Conservation (phyloP, 176 grass and related monocot genomes). For the Oryza officinalis region DNA sequence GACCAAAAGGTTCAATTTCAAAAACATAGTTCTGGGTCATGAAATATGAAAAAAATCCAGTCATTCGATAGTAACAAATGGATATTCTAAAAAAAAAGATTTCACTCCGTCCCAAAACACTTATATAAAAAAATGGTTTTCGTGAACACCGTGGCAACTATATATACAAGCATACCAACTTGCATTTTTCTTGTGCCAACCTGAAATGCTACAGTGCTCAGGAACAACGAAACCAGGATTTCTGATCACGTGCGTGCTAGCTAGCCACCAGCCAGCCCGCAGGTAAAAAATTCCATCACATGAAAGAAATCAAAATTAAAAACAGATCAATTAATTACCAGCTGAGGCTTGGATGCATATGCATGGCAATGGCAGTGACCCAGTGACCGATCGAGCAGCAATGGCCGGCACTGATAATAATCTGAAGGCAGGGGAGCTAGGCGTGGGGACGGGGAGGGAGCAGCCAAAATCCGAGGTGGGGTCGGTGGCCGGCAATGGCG, state of each 20-base stretch:
- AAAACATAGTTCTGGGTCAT: neutral
- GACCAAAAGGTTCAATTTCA: neutral
- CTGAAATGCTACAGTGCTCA: neutral
- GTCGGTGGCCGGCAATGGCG: neutral
- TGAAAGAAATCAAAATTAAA: neutral
- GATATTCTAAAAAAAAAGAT: neutral
- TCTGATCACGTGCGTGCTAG: neutral
- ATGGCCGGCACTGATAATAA: too few relatives aligned
- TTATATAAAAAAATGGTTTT: neutral
- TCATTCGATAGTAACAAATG: neutral
- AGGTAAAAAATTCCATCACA: too few relatives aligned
- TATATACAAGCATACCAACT: neutral
- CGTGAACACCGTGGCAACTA: neutral
- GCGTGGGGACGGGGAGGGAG: neutral
- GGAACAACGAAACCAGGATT: neutral
- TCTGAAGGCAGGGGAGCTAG: neutral
- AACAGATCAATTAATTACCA: neutral
- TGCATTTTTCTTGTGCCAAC: neutral
- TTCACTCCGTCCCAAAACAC: too few relatives aligned
- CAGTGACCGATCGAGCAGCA: too few relatives aligned
- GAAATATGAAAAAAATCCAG: neutral
- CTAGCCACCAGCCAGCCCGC: neutral
- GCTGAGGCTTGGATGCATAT: neutral
- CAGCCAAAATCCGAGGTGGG: conserved; percentile 20
- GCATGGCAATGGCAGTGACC: neutral